Conservation (phyloP, 2,329 filamentous ascomycete genomes). For the Ascochyta fabae region DNA sequence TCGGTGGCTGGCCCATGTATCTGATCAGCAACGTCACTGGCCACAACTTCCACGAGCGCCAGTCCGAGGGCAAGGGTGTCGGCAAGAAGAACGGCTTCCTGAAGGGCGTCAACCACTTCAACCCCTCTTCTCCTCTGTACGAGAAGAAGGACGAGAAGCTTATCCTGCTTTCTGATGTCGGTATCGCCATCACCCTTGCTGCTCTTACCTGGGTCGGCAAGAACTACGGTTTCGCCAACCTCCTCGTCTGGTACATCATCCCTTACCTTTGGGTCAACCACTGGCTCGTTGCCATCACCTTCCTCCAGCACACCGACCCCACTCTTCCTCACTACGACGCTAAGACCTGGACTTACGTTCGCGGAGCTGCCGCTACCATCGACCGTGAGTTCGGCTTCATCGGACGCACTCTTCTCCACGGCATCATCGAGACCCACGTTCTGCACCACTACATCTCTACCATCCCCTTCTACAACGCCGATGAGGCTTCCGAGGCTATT, state of each 20-base stretch:
- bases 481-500: constrained; percentile 93
- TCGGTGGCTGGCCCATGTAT: constrained; percentile 93
- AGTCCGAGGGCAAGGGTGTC: constrained; percentile 89
- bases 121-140: constrained; percentile 85
- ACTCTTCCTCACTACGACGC: constrained; percentile 89
- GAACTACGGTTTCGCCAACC: constrained; percentile 82
- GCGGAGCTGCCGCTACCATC: constrained; percentile 92
- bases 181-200: constrained; percentile 65
- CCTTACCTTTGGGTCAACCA: constrained; percentile 99
- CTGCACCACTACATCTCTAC: constrained; percentile 96
- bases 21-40: constrained; percentile 91
- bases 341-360: constrained; percentile 88
- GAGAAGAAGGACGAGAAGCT: constrained; percentile 89
- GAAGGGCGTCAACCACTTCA: constrained; percentile 92
- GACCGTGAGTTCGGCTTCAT: constrained; percentile 98
- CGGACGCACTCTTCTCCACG: constrained; percentile 87
- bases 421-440: constrained; percentile 97
- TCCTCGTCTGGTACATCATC: constrained; percentile 92
- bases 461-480: constrained; percentile 96
- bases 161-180: constrained; percentile 86
- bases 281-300: constrained; percentile 98
- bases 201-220: constrained; percentile 73
- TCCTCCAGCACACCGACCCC: constrained; percentile 95
- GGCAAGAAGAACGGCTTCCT: constrained; percentile 86
- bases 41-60: constrained; percentile 91